Evolutionary conservation across 2,329 filamentous ascomycete species (phyloP), one percentile per base, ranked within the genome.

Genomic region (Botrytis porri): DNA sequence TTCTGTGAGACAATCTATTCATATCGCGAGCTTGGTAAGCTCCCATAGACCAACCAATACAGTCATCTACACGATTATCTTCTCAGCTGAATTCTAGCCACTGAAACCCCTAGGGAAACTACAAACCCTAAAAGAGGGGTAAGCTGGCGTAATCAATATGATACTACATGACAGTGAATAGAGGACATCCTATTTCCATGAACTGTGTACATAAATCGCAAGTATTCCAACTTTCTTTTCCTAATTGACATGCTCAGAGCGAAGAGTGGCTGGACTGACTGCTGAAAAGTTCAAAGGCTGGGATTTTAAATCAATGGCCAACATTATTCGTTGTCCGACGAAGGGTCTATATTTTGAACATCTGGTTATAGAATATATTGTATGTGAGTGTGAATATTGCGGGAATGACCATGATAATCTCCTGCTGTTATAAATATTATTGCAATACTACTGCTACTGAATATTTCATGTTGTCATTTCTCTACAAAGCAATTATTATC

Each of bases 81-180:
- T 45, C 39, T 48, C 3, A 48, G 20, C 45, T 48, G 8, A 48
- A 25, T 8, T 20, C 18, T 18, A 20, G 43, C 18, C 43, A 22
- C 18, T 7, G 7, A 1, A 45, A 3, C 9, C 45, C 3, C 45
- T 10, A 25, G 22, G 20, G 7, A 45, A 0, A 5, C 20, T 45
- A 8, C 18, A 45, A 8, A 22, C 0, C 7, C 1, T 8, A 45
- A 20, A 7, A 45, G 45, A 51, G 25, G 48, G 48, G 25, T 16
- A 16, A n/a, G 25, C 1, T n/a, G 25, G 25, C 48, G 0, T 0
- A 2, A 14, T 51, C 5, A 0, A 51, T 14, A 14, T 16, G 25
- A 51, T 3, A n/a, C 3, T 5, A n/a, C 12, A 51, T 7, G 1
- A n/a, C 2, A 51, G 12, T n/a, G 25, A n/a, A 51, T n/a, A 51